phyloP scores from a whole-genome alignment of 2,329 filamentous ascomycete genomes.

The Colletotrichum cordylinicola region DNA sequence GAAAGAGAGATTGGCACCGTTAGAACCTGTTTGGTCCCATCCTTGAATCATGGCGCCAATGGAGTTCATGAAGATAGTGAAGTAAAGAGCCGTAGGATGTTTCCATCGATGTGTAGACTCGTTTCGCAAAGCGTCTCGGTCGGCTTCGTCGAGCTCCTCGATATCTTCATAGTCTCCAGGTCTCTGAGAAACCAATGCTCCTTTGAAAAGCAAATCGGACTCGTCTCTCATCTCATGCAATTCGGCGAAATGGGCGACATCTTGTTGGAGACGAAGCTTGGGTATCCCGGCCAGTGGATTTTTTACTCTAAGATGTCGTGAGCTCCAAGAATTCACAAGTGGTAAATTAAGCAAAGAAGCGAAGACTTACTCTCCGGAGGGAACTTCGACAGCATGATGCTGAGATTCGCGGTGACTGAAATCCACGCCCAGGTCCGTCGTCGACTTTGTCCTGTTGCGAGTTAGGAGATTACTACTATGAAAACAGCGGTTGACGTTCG shows the following conservation, averaged over 20 bases:
- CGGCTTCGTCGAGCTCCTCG: slow-evolving; percentile 46
- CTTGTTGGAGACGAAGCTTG: slow-evolving; percentile 53
- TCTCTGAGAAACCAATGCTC: slow-evolving; percentile 55
- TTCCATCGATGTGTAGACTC: slow-evolving; percentile 56
- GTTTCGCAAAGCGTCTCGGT: slow-evolving; percentile 43
- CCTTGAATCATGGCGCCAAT: slow-evolving; percentile 60
- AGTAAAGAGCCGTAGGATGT: slow-evolving; percentile 54
- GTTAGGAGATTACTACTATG: background rate
- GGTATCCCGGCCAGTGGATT: slow-evolving; percentile 48
- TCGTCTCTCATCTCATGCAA: slow-evolving; percentile 50
- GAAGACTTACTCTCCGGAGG: background rate
- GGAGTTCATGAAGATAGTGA: slow-evolving; percentile 55
- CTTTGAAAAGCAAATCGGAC: slow-evolving; percentile 47
- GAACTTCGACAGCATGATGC: background rate
- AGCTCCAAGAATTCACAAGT: background rate
- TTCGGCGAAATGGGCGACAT: slow-evolving; percentile 59
- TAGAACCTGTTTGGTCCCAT: slow-evolving; percentile 53
- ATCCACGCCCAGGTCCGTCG: background rate
- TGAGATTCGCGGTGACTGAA: background rate
- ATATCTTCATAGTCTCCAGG: slow-evolving; percentile 54
- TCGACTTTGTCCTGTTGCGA: background rate
- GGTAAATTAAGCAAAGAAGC: background rate
- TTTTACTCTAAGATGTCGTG: background rate
- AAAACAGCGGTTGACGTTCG: background rate
- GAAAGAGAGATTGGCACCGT: slow-evolving; percentile 56